These are phyloP conservation scores for Aspergillus persii DNA, from an alignment of 2,329 filamentous ascomycete genomes.

Conservation along the genomic window DNA sequence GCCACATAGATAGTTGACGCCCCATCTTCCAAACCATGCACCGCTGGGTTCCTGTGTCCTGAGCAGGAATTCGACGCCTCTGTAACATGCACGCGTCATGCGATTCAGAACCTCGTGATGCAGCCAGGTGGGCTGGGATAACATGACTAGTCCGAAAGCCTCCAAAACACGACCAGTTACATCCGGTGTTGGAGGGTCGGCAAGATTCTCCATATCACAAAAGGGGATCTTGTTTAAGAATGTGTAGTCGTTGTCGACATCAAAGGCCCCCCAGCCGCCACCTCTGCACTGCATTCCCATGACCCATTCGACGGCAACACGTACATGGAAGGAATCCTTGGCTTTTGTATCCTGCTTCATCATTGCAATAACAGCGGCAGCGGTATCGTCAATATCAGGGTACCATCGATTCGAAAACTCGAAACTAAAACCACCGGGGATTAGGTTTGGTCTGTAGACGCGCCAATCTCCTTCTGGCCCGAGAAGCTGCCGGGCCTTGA, in stretches of 20 bases:
- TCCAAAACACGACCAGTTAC: conserved; percentile 33
- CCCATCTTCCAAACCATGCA: too few relatives aligned
- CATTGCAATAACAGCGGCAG: conserved; percentile 27
- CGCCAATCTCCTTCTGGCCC: conserved; percentile 29
- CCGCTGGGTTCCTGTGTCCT: too few relatives aligned
- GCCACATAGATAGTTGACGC: too few relatives aligned
- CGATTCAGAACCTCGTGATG: too few relatives aligned
- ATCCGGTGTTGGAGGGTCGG: conserved; percentile 33
- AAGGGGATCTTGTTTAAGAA: conserved; percentile 39
- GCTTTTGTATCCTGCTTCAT: conserved; percentile 22
- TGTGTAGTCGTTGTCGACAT: conserved; percentile 30
- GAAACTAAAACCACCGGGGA: conserved; percentile 30
- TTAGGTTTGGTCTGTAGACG: conserved; percentile 21
- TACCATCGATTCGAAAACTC: conserved; percentile 34
- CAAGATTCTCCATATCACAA: conserved; percentile 34
- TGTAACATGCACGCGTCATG: too few relatives aligned
- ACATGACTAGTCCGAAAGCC: conserved; percentile 21
- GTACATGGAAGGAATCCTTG: neutral
- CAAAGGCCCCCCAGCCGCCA: conserved; percentile 38
- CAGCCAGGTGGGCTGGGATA: neutral
- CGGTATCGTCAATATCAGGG: conserved; percentile 36
- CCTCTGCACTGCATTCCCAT: conserved; percentile 36
- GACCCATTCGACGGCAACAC: conserved; percentile 24
- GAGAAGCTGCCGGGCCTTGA: conserved; percentile 22
- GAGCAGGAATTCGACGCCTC: too few relatives aligned